phyloP scores from a whole-genome alignment of 225 moss, liverwort and hornwort genomes.

The Straminergon stramineum region DNA sequence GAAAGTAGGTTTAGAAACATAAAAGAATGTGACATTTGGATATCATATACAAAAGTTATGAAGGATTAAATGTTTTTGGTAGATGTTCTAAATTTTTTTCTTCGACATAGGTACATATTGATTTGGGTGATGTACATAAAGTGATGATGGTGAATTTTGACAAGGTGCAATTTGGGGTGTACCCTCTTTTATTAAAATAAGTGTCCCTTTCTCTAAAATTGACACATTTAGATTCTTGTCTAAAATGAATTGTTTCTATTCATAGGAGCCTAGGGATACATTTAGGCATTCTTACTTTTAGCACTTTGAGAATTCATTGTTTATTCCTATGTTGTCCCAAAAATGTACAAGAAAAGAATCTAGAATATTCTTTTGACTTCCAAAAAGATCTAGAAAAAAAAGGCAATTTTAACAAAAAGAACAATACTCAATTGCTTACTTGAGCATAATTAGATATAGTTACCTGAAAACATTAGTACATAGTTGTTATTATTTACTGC shows the following conservation, averaged over 20 bases:
- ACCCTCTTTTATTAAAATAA: neutral
- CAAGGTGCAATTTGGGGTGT: neutral
- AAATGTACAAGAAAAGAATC: neutral
- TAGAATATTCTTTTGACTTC: neutral
- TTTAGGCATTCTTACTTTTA: neutral
- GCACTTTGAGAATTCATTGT: neutral
- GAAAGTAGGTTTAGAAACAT: neutral
- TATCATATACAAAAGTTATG: rapidly evolving
- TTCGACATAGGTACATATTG: no score
- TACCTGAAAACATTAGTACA: neutral
- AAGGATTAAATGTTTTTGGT: rapidly evolving
- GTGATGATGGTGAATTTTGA: no score
- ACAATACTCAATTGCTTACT: neutral
- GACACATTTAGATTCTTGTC: rapidly evolving
- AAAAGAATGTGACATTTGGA: neutral
- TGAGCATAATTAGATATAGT: neutral
- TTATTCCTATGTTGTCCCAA: neutral
- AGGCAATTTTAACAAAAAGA: neutral
- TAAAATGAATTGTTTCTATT: neutral
- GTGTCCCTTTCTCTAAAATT: rapidly evolving
- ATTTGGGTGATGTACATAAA: no score
- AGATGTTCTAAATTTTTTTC: no score
- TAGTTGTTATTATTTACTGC: neutral
- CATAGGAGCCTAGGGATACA: rapidly evolving
- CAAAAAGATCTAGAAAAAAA: neutral